These are phyloP conservation scores for Apiospora aurea DNA, from an alignment of 2,329 filamentous ascomycete species.

Conservation along the genomic window DNA sequence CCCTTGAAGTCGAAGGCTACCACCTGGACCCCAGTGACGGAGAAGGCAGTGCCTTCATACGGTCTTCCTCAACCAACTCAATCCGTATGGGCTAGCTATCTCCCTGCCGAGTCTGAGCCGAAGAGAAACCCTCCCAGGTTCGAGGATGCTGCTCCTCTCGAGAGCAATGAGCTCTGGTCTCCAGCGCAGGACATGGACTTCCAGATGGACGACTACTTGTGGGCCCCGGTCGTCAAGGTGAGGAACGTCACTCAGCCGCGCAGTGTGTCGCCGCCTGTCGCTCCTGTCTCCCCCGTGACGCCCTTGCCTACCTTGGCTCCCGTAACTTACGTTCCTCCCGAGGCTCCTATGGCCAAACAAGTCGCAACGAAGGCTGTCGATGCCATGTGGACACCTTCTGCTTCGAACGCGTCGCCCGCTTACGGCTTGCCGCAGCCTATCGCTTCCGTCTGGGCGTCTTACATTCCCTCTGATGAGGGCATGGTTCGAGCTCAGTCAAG, in stretches of 20 bases:
- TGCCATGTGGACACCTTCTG: constrained; percentile 9
- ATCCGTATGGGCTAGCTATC: constrained; percentile 7
- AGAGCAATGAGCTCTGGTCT: constrained; percentile 15
- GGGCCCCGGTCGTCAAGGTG: constrained; percentile 3
- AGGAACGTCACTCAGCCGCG: neutral
- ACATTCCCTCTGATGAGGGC: constrained; percentile 15
- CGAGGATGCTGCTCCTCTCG: constrained; percentile 9
- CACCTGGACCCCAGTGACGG: neutral
- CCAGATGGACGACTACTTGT: constrained; percentile 13
- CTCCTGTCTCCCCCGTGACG: neutral
- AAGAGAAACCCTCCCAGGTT: neutral
- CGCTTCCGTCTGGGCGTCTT: constrained; percentile 7
- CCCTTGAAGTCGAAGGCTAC: constrained; percentile 6
- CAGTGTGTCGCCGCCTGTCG: neutral
- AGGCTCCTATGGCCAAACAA: neutral
- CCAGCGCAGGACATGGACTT: constrained; percentile 6
- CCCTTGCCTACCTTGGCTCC: neutral
- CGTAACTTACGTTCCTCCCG: neutral
- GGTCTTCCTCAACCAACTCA: constrained; percentile 20
- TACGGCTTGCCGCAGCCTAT: constrained; percentile 18
- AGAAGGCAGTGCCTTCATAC: constrained; percentile 5
- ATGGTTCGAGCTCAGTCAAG: constrained; percentile 9
- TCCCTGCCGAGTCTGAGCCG: neutral
- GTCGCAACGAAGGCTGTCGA: neutral
- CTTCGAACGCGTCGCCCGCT: neutral